Base-by-base conservation (phyloP, 208 protist species). In the Naegleria lovaniensis region DNA sequence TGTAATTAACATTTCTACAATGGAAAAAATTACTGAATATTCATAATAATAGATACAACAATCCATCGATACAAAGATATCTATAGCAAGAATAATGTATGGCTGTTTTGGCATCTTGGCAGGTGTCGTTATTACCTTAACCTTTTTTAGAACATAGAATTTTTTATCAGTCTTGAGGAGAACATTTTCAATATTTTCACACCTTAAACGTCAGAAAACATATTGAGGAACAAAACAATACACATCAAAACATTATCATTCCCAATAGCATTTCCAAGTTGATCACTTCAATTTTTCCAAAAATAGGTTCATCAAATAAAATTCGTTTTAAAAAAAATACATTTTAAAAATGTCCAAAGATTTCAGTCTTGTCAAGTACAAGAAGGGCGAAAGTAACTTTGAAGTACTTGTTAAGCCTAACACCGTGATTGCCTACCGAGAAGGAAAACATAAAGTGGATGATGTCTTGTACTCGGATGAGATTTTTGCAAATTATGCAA, bases 381-480 rank as follows among this genome's bases (percentile, higher is more conserved):
- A 90, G 48, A 75, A 59, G 9, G 36, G n/a, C 0, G 51, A 83
- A 25, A 40, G 4, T 5, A 85, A 13, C 5, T 90, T 90, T 90
- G 89, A 90, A 83, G 38, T 90, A 0, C 22, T 90, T 11, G 22
- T 33, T 25, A 90, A 90, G 11, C 48, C 89, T 25, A 40, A 43
- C 7, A 83, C 89, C 7, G 83, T 90, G 0, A n/a, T 87, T 22
- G 40, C 39, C 0, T 83, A 83, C 25, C 0, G 55, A 16, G 76
- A 91, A n/a, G 90, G 90, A 39, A 41, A 91, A 41, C 0, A 88
- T 11, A 6, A 4, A n/a, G 13, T 91, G 7, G 90, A 91, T 76
- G 25, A 91, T 25, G n/a, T 88, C 40, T 22, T 91, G 22, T 85
- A 36, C 39, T 5, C 76, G 5, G 90, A 91, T 25, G 48, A 38